Evolutionary conservation across 2,329 filamentous ascomycete genomes (phyloP), one percentile per base, ranked within the genome.

Genomic region (Bipolaris gigantea): DNA sequence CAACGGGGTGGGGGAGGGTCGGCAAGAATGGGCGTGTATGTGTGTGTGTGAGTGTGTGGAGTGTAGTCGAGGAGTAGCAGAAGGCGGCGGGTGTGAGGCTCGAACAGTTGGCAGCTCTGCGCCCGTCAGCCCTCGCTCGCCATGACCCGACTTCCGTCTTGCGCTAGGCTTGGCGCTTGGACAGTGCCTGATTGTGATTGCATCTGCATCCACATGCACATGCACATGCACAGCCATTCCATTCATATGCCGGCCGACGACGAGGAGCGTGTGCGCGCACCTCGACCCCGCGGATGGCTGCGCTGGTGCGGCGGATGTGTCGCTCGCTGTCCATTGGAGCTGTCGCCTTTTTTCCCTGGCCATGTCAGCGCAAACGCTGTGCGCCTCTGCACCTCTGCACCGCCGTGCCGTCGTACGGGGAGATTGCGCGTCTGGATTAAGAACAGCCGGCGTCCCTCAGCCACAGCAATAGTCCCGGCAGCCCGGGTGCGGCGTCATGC

Each of bases 1-100:
- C 33, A 15, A 48, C 9, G 42, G 50, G 52, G 48, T n/a, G n/a
- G n/a, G n/a, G n/a, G n/a, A n/a, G n/a, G 33, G 50, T 44, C 36
- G n/a, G 55, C 59, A 60, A 60, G 59, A 62, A 62, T 62, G 59
- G 50, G 57, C 53, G 58, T 43, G 49, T 34, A 27, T 43, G n/a
- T 36, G 35, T 36, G 35, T 36, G n/a, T 36, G 25, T 25, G 35
- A 2, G n/a, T 32, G 34, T 7, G 16, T 32, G 25, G 10, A 23
- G 45, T 46, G 50, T 41, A 33, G 50, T 48, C 25, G 42, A 54
- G 55, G 48, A 58, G 55, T 49, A 39, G 52, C 46, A 39, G 52
- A 35, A 50, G 55, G 44, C 45, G 53, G 42, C 39, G 23, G 39
- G 39, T 11, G 39, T 32, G 41, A 47, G 47, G 52, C 30, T 52